Evolutionary conservation across 2,329 filamentous ascomycete species (phyloP), one percentile per base, ranked within the genome.

Genomic region (Ascochyta lentis): DNA sequence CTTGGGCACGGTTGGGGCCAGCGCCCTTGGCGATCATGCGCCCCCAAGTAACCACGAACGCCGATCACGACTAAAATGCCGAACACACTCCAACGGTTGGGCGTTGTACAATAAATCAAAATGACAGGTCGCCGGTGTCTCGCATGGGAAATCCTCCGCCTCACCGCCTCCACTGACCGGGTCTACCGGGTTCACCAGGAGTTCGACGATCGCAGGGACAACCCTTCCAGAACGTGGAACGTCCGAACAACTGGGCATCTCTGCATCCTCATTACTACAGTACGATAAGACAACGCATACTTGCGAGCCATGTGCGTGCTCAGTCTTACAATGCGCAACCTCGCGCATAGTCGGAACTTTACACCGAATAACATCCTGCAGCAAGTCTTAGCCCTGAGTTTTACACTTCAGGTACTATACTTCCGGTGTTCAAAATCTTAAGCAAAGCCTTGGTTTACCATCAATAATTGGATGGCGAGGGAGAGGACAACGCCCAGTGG

Each of bases 161-260:
- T 50, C 50, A 54, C 49, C 49, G 49, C 49, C 37, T 23, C 39
- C 39, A 26, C 39, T 43, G 42, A 39, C 47, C 48, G 38, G 42
- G 47, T 44, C 31, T 46, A 19, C 42, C 51, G 41, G 49, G 56
- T 60, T 63, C 63, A 59, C 54, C 56, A 55, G 49, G 54, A 52
- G 58, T 59, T 37, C 44, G 49, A 52, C 38, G 39, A 54, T 56
- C 38, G 56, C 60, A 64, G 58, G 66, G 61, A 57, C 31, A 65
- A 40, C 64, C 66, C 49, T 57, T 51, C 60, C 39, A 43, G 16
- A 37, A 37, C 19, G 22, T 43, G 33, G 16, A 35, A 34, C 10
- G 39, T 35, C 34, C 27, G 39, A 40, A 44, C 49, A 44, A 41
- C 58, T 65, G 61, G 60, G 63, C 60, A 60, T 55, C 42, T 49